These are phyloP conservation scores for Ophiostoma perfectum DNA, from an alignment of 2,329 filamentous ascomycete genomes.

Conservation along the genomic window DNA sequence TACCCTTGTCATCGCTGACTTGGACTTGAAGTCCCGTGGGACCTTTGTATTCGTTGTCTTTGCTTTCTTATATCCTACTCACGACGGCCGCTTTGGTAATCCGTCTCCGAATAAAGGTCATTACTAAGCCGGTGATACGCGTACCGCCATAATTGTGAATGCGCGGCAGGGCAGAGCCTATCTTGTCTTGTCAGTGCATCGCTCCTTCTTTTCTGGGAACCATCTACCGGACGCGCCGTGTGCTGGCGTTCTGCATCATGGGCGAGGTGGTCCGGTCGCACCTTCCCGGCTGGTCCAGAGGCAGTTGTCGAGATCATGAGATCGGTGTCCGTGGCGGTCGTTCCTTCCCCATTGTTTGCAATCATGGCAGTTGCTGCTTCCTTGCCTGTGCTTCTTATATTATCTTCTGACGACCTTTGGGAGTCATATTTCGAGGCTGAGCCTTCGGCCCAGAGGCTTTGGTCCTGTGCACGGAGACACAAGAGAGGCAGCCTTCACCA, in stretches of 20 bases:
- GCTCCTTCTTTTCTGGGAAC: not conserved
- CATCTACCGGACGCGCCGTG: too few species aligned
- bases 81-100: not conserved
- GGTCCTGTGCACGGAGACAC: not conserved
- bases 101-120: not conserved
- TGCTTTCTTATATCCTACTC: not conserved
- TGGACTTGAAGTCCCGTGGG: constrained; percentile 8
- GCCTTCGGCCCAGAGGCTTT: not conserved
- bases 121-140: not conserved
- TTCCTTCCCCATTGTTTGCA: not conserved
- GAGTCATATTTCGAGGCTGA: not conserved
- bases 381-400: not conserved
- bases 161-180: not conserved
- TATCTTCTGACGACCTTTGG: too few species aligned
- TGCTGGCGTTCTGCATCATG: too few species aligned
- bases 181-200: not conserved
- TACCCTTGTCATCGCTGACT: not conserved
- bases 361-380: constrained; percentile 11
- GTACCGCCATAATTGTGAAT: not conserved
- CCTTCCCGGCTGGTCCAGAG: not conserved
- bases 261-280: not conserved
- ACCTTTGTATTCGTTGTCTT: not conserved
- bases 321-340: not conserved
- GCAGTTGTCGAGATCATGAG: not conserved
- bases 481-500: not conserved